These are phyloP conservation scores for Teunomyces atbi DNA, from an alignment of 805 yeast species.

Conservation along the genomic window DNA sequence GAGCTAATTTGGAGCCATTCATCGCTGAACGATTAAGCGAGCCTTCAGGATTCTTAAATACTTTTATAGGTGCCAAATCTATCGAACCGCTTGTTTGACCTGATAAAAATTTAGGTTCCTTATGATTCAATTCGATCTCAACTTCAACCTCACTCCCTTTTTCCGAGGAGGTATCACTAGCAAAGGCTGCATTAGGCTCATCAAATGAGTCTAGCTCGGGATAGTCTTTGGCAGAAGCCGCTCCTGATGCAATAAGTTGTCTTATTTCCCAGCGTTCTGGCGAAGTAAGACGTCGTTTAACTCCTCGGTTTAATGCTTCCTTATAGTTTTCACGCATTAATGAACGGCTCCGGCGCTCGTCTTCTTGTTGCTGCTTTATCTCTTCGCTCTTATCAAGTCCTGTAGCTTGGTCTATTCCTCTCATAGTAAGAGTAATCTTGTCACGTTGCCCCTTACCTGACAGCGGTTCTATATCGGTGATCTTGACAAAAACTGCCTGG, in stretches of 20 bases:
- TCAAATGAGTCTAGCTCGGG: constrained; percentile 50
- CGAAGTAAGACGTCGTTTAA: constrained; percentile 56
- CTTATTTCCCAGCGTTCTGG: constrained; percentile 91
- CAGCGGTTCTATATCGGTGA: constrained; percentile 30
- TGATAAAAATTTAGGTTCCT: constrained; percentile 69
- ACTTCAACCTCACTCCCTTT: constrained; percentile 45
- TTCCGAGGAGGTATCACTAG: constrained; percentile 9
- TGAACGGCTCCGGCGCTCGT: constrained; percentile 12
- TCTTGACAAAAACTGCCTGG: constrained; percentile 66
- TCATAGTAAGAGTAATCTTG: constrained; percentile 61
- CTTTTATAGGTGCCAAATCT: constrained; percentile 48
- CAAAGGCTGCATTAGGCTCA: constrained; percentile 29
- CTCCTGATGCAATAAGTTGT: constrained; percentile 81
- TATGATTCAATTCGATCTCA: constrained; percentile 70
- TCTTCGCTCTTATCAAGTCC: constrained; percentile 45
- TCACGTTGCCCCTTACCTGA: constrained; percentile 18
- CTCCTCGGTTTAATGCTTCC: constrained; percentile 13
- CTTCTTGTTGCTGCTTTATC: constrained; percentile 14
- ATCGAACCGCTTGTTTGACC: constrained; percentile 47
- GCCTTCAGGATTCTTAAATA: constrained; percentile 76
- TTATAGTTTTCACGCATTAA: background rate
- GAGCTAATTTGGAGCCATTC: constrained; percentile 68
- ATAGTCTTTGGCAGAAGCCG: constrained; percentile 61
- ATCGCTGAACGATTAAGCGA: constrained; percentile 73
- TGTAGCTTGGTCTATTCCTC: constrained; percentile 65